phyloP scores from a whole-genome alignment of 2,329 filamentous ascomycete genomes.

The Cadophora sp. region DNA sequence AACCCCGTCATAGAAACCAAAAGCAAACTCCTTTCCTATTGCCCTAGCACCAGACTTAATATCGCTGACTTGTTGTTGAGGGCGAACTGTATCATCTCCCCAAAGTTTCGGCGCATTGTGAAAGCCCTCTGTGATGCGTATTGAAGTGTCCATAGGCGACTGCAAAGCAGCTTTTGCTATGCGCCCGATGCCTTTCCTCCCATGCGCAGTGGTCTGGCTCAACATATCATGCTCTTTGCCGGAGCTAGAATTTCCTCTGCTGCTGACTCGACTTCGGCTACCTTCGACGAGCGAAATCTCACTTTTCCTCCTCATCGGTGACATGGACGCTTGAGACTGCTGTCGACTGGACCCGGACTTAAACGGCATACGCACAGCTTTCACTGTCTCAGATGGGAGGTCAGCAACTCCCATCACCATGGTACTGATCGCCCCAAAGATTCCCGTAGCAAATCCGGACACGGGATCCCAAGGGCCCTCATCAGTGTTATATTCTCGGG shows the following conservation, averaged over 20 bases:
- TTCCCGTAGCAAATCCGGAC: slow-evolving; percentile 75
- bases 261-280: neutral
- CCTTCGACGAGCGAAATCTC: too few relatives aligned
- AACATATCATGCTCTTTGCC: slow-evolving; percentile 22
- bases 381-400: slow-evolving; percentile 52
- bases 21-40: slow-evolving; percentile 65
- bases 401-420: slow-evolving; percentile 86
- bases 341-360: slow-evolving; percentile 29
- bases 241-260: slow-evolving; percentile 2
- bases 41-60: slow-evolving; percentile 67
- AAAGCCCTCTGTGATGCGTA: slow-evolving; percentile 71
- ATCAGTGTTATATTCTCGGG: slow-evolving; percentile 76
- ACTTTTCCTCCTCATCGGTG: slow-evolving; percentile 54
- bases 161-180: slow-evolving; percentile 77
- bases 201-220: slow-evolving; percentile 26
- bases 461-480: slow-evolving; percentile 82
- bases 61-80: slow-evolving; percentile 62
- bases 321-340: slow-evolving; percentile 62
- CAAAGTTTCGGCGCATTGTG: slow-evolving; percentile 72
- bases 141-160: slow-evolving; percentile 53
- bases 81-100: slow-evolving; percentile 70
- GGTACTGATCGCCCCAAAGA: slow-evolving; percentile 79
- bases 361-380: neutral
- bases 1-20: slow-evolving; percentile 68
- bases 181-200: slow-evolving; percentile 67